Base-by-base conservation (phyloP, 83 land plant species). In the Isoetes engelmannii region DNA sequence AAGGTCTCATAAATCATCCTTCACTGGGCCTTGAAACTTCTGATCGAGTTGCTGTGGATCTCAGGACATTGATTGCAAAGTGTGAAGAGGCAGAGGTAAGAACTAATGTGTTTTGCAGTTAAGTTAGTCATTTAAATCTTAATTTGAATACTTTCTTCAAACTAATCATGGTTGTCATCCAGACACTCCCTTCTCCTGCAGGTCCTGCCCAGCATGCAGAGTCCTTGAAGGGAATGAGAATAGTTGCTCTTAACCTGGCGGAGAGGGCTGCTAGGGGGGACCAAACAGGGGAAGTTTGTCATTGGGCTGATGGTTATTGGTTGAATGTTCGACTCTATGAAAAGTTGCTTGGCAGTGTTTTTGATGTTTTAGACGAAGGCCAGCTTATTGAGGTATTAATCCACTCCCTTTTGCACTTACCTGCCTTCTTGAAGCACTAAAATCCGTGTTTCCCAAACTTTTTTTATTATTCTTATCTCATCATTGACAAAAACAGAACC, bases 271-370 rank as follows among this genome's bases (percentile, higher is more conserved):
- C 88, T 50, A 75, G 99, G 42, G 93, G 92, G 63, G 99, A 94
- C 72, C 79, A 90, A 71, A 84, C 89, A 71, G 99, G 99, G 12
- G 99, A 94, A 81, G 89, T 86, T 44, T 90, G 93, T 62, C 99
- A 90, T 80, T 94, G 99, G 93, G 99, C 93, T 45, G 99, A 94
- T 85, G 99, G 99, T 48, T 94, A 94, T 69, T 92, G 72, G 50
- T 81, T 94, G 41, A 94, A 94, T 76, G 89, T 94, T 44, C 86
- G 84, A 58, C 69, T 94, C 4, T 94, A 94, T 76, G 96, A 87
- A 81, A 90, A 83, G 69, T 76, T 94, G 79, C 89, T 94, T 4
- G 49, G 62, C 61, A 88, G 99, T 84, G 86, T 90, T 12, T 94
- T 94, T 81, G 99, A 94, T 68, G 69, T 87, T 47, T 72, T 94